These are phyloP conservation scores for Candida ulmi DNA, from an alignment of 805 yeast genomes.

Conservation along the genomic window DNA sequence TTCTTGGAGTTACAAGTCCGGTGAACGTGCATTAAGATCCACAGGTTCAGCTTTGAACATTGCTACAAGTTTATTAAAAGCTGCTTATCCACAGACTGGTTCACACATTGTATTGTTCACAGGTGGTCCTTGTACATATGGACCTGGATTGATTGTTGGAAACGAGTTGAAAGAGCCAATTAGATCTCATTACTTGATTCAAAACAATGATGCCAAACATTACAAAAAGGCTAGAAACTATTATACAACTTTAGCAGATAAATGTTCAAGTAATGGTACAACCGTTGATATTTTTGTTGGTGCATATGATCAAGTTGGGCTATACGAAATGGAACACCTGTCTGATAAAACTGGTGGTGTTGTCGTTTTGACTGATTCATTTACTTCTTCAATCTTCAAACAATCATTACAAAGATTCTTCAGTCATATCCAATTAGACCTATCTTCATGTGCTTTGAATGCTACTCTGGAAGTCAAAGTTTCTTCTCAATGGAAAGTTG, in stretches of 20 bases:
- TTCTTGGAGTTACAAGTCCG: conserved; percentile 39
- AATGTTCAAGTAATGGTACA: conserved; percentile 53
- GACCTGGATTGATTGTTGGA: conserved; percentile 59
- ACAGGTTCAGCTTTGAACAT: conserved; percentile 58
- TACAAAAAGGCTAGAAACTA: conserved; percentile 11
- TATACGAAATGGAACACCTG: conserved; percentile 86
- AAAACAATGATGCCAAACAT: conserved; percentile 35
- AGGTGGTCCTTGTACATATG: conserved; percentile 63
- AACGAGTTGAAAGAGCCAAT: conserved; percentile 54
- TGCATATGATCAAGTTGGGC: conserved; percentile 93
- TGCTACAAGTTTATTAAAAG: conserved; percentile 32
- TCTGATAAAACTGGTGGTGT: conserved; percentile 89
- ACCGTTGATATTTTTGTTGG: conserved; percentile 90
- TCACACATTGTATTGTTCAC: conserved; percentile 49
- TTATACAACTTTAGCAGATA: neutral
- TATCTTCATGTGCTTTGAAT: conserved; percentile 49
- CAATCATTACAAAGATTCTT: conserved; percentile 81
- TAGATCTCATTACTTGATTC: conserved; percentile 62
- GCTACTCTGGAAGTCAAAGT: conserved; percentile 54
- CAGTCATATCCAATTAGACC: conserved; percentile 30
- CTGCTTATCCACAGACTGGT: conserved; percentile 41
- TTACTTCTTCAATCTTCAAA: conserved; percentile 90
- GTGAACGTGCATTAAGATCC: conserved; percentile 45
- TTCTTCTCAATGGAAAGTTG: conserved; percentile 43
- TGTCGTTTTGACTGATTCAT: conserved; percentile 82